Evolutionary conservation across 768 basidiomycete species (phyloP).

Genomic region (Collybiopsis confluens): DNA sequence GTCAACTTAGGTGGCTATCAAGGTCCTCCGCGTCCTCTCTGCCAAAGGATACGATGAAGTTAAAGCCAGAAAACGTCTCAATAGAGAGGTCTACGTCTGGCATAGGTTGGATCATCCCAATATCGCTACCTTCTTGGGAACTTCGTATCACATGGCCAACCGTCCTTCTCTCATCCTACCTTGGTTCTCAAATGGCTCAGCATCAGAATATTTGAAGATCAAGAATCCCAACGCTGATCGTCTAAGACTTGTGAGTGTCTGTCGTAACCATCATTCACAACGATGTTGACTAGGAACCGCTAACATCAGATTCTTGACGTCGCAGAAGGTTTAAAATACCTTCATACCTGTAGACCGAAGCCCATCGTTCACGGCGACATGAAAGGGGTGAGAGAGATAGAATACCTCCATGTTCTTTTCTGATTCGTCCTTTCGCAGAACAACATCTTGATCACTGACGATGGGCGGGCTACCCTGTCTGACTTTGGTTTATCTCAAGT

Average conservation of each 20-base stretch:
- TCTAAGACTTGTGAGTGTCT: slow-evolving; percentile 28
- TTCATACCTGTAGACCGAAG: slow-evolving; percentile 32
- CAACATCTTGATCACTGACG: slow-evolving; percentile 40
- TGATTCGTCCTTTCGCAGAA: slow-evolving; percentile 21
- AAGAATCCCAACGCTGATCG: slow-evolving; percentile 28
- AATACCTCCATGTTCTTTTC: not conserved
- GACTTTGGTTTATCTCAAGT: slow-evolving; percentile 42
- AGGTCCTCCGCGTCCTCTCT: slow-evolving; percentile 35
- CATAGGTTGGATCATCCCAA: slow-evolving; percentile 44
- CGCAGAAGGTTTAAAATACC: slow-evolving; percentile 36
- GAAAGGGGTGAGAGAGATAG: slow-evolving; percentile 3
- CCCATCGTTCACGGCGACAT: slow-evolving; percentile 24
- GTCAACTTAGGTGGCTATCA: slow-evolving; percentile 40
- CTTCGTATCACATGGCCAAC: slow-evolving; percentile 33
- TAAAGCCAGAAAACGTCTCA: slow-evolving; percentile 36
- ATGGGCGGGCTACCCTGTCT: slow-evolving; percentile 35
- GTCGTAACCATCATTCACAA: not conserved
- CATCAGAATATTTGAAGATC: slow-evolving; percentile 36
- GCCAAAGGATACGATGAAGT: slow-evolving; percentile 26
- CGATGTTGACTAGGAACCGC: not conserved
- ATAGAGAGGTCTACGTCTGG: slow-evolving; percentile 45
- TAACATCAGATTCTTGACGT: slow-evolving; percentile 36
- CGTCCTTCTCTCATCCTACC: slow-evolving; percentile 37
- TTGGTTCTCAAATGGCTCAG: slow-evolving; percentile 47
- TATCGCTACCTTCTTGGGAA: slow-evolving; percentile 45